Percentiles rank a stretch among this genome's conserved stretches.
Conservation (phyloP, 805 yeast genomes). For the Naumovozyma dairenensis region DNA sequence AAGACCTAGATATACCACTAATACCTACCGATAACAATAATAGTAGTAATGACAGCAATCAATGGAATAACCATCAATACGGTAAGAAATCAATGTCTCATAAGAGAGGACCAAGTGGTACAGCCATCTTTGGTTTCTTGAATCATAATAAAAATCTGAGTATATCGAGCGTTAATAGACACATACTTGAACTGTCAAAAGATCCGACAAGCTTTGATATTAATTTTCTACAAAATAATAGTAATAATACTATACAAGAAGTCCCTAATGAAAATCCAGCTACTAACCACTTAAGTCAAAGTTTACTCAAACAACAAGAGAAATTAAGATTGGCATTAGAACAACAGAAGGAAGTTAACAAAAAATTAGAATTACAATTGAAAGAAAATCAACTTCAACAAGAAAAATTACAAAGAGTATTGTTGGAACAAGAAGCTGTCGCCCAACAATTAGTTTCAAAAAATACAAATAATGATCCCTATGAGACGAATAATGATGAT, state of each 20-base stretch:
- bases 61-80: conserved; percentile 5
- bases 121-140: conserved; percentile 68
- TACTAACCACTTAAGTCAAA: not conserved
- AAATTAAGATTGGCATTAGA: conserved; percentile 24
- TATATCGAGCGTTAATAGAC: conserved; percentile 37
- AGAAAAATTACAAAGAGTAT: conserved; percentile 20
- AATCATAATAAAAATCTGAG: conserved; percentile 57
- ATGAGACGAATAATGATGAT: too few relatives aligned
- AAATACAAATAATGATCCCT: too few relatives aligned
- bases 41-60: not conserved
- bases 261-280: not conserved
- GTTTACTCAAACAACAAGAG: conserved; percentile 21
- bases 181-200: conserved; percentile 6
- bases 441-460: conserved; percentile 2
- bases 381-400: conserved; percentile 22
- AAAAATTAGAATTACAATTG: conserved; percentile 22
- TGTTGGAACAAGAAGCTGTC: conserved; percentile 13
- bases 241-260: not conserved
- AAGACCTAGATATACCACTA: conserved; percentile 55
- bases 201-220: conserved; percentile 17
- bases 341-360: conserved; percentile 25
- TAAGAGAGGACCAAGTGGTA: conserved; percentile 59
- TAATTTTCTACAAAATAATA: not conserved
- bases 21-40: conserved; percentile 9
- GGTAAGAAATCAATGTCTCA: conserved; percentile 30